Base-by-base conservation (phyloP, 148 eudicot genomes). In the Vaccinium myrtillus region DNA sequence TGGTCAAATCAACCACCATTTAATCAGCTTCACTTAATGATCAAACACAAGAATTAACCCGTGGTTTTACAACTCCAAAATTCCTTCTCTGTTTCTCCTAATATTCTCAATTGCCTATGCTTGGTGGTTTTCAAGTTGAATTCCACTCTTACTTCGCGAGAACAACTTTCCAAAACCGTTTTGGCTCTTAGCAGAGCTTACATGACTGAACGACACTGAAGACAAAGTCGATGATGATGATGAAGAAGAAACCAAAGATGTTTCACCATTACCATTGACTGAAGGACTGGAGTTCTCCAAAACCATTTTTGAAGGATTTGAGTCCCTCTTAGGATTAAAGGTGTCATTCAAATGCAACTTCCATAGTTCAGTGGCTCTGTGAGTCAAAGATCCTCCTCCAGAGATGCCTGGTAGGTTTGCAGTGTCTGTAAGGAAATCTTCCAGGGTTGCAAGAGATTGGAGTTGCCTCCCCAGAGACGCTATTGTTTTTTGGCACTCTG, bases 401-500 rank as follows among this genome's bases (percentile, higher is more conserved):
- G 91, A 88, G 70, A 91, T 84, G 54, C 91, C 91, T 2, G 95
- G 96, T 81, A 94, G 78, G 78, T 90, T 88, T 78, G 92, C 84
- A 63, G 92, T 89, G 84, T 93, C 95, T 15, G 88, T 90, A 69
- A 93, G 88, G 88, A 91, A 93, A 80, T 93, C 95, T 89, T 93
- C 95, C 10, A 93, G 85, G 65, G 95, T 89, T 80, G 95, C 95
- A 63, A 93, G 87, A 69, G 95, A 93, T 73, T 91, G 77, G n/a
- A 93, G 91, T 84, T 93, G 95, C 73, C 84, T 88, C 43, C 94
- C 94, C 23, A 93, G 92, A 58, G 94, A 93, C 36, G 93, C 90
- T 76, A 93, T 93, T 14, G 95, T 93, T 85, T 87, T 90, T 82
- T 93, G 95, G 86, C 95, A 93, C 79, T 93, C 95, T 43, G 92